These are phyloP conservation scores for Ustilago lituana DNA, from an alignment of 1,284 basidiomycete species.

Conservation along the genomic window DNA sequence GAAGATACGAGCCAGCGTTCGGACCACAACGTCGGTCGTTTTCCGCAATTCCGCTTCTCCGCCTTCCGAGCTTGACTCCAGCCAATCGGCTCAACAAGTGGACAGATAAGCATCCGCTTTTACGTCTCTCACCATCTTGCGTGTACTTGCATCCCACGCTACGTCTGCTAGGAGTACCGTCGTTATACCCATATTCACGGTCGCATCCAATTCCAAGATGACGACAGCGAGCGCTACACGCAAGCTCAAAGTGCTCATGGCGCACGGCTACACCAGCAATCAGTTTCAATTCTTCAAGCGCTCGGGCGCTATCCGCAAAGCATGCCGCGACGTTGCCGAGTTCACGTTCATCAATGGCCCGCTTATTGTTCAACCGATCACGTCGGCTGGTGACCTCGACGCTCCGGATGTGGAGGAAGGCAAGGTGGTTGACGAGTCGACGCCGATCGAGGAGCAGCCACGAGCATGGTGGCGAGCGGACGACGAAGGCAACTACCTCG, in stretches of 20 bases:
- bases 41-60: no score
- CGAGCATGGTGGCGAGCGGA: slow-evolving; percentile 63
- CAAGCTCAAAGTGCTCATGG: slow-evolving; percentile 59
- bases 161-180: no score
- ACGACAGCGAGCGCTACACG: slow-evolving; percentile 23
- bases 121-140: no score
- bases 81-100: no score
- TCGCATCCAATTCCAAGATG: no score
- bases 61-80: no score
- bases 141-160: no score
- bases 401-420: slow-evolving; percentile 51
- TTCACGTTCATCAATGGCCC: slow-evolving; percentile 64
- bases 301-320: slow-evolving; percentile 60
- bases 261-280: slow-evolving; percentile 66
- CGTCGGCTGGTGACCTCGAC: slow-evolving; percentile 51
- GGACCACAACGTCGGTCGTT: no score
- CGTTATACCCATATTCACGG: no score
- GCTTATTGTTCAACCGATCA: slow-evolving; percentile 59
- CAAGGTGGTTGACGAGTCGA: slow-evolving; percentile 46
- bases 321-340: slow-evolving; percentile 61
- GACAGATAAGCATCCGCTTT: no score
- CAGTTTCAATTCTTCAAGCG: slow-evolving; percentile 54
- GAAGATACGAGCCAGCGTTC: no score
- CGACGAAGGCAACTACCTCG: slow-evolving; percentile 53
- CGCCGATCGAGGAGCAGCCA: slow-evolving; percentile 64